A percentile compares a stretch with the other conserved stretches of the same genome.
Conservation (phyloP, 495 filamentous ascomycete species). For the Penicillium pulvis region DNA sequence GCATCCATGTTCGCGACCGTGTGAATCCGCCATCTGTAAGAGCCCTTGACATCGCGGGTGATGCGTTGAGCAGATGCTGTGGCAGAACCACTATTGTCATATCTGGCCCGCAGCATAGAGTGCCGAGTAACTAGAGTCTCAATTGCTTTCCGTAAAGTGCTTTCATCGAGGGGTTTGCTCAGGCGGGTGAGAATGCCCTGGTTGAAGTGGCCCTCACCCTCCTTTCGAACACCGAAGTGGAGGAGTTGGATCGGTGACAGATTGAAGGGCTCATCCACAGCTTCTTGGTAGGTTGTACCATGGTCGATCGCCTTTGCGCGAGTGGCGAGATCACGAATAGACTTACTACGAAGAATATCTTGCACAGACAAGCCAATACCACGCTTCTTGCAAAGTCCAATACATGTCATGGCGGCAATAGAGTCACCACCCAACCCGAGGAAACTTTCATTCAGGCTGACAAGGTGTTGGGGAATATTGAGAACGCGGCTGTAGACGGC, state of each 20-base stretch:
- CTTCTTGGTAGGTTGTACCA: conserved; percentile 39
- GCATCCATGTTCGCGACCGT: conserved; percentile 22
- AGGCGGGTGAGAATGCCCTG: conserved; percentile 67
- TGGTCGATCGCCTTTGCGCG: conserved; percentile 34
- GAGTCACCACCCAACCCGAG: conserved; percentile 69
- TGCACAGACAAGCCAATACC: conserved; percentile 58
- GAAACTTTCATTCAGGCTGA: conserved; percentile 60
- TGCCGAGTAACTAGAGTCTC: conserved; percentile 63
- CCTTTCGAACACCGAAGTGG: conserved; percentile 60
- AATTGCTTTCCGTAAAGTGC: conserved; percentile 53
- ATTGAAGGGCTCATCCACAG: conserved; percentile 54
- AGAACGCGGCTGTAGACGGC: conserved; percentile 56
- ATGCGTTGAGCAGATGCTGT: conserved; percentile 40
- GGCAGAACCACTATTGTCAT: conserved; percentile 34
- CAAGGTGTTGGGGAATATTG: conserved; percentile 46
- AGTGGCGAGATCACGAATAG: conserved; percentile 44
- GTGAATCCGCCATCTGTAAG: conserved; percentile 40
- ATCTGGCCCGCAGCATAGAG: conserved; percentile 74
- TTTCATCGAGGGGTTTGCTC: conserved; percentile 47
- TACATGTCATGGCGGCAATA: conserved; percentile 68
- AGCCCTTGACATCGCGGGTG: conserved; percentile 37
- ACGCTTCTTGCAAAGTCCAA: conserved; percentile 51
- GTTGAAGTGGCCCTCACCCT: conserved; percentile 70
- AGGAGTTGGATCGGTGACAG: conserved; percentile 73
- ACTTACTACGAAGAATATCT: conserved; percentile 49